phyloP scores from a whole-genome alignment of 768 basidiomycete genomes.

The Russula olivacea region DNA sequence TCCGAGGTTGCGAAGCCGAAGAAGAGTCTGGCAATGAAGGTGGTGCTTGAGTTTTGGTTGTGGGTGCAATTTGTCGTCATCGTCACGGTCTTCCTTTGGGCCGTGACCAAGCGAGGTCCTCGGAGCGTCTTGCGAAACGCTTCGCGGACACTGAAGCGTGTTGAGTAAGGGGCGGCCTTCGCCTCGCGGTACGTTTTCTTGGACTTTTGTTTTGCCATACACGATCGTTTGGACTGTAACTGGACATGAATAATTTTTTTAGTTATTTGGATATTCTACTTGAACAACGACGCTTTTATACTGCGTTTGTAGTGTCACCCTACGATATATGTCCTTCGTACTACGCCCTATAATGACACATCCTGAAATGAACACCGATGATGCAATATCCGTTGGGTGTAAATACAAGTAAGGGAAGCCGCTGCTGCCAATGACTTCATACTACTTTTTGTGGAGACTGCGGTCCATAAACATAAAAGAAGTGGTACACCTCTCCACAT shows the following conservation, averaged over 20 bases:
- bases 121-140: conserved; percentile 55
- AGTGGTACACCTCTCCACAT: not conserved
- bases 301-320: not conserved
- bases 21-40: conserved; percentile 33
- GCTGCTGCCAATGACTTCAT: not conserved
- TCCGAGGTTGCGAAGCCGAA: not conserved
- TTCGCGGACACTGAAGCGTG: conserved; percentile 25
- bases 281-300: no score
- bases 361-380: not conserved
- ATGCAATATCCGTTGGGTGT: not conserved
- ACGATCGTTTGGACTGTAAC: not conserved
- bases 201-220: not conserved
- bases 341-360: not conserved
- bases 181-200: not conserved
- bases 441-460: not conserved
- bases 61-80: conserved; percentile 79
- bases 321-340: not conserved
- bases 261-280: no score
- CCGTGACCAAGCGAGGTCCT: conserved; percentile 74
- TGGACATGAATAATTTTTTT: not conserved
- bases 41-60: conserved; percentile 73
- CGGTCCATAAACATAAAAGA: not conserved
- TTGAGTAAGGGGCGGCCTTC: conserved; percentile 1
- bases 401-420: not conserved
- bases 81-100: conserved; percentile 70